Percentiles rank a stretch among this genome's conserved stretches.
Conservation (phyloP, 495 filamentous ascomycete genomes). For the Podospora pseudopauciseta region DNA sequence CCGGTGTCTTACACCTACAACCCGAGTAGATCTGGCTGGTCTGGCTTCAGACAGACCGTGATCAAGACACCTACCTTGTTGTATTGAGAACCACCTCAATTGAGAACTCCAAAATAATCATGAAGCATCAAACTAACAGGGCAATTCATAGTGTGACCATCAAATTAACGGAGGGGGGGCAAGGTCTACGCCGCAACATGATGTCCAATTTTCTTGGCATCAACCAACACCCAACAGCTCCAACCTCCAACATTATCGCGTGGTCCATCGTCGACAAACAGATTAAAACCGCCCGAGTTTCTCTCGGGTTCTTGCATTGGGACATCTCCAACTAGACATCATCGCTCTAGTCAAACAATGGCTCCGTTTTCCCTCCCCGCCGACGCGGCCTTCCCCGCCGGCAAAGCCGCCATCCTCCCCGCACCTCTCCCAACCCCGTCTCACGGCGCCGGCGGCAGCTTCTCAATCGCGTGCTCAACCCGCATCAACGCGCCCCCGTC, state of each 20-base stretch:
- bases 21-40: too few species aligned
- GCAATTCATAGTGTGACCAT: background rate
- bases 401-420: background rate
- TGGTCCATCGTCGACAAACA: background rate
- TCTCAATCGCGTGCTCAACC: slow-evolving; percentile 31
- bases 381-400: background rate
- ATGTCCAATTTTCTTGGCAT: slow-evolving; percentile 4
- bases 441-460: slow-evolving; percentile 29
- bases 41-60: too few species aligned
- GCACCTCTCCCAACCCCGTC: slow-evolving; percentile 29
- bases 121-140: background rate
- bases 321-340: background rate
- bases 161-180: background rate
- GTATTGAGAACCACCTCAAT: too few species aligned
- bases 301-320: background rate
- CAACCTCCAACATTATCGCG: slow-evolving; percentile 6
- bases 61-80: too few species aligned
- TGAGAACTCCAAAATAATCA: background rate
- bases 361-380: background rate
- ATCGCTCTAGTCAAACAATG: background rate
- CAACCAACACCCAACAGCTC: background rate
- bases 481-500: slow-evolving; percentile 30
- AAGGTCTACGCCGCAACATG: background rate
- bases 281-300: background rate
- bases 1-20: background rate